Evolutionary conservation across 2,329 filamentous ascomycete genomes (phyloP), one percentile per base, ranked within the genome.

Genomic region (Aureobasidium sp.): DNA sequence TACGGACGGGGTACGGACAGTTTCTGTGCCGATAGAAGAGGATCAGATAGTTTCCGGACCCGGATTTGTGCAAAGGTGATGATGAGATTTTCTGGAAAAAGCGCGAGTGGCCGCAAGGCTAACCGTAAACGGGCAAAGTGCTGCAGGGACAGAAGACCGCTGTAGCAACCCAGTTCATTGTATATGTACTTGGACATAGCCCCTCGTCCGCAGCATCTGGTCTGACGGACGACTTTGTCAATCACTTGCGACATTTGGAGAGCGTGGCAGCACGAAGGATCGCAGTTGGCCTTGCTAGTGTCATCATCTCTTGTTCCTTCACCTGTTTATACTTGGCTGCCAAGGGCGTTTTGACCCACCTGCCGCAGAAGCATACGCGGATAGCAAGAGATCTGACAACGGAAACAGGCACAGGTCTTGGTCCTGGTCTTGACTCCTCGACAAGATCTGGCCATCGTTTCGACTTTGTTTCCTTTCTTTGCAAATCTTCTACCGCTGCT

Each of bases 81-180:
- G 47, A 51, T 51, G 33, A 31, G 50, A 53, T 62, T 62, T 62
- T 62, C 59, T 62, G 36, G 59, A 62, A 62, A 33, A 62, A 33
- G 42, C 59, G 45, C 59, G 59, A 61, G 31, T n/a, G 23, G n/a
- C 58, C 59, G 59, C 59, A 62, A 53, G 59, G 36, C 59, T 53
- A 62, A 43, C 59, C 59, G 38, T n/a, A 62, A 51, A 10, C 47
- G 59, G 54, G n/a, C 20, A 51, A 20, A 15, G 25, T 42, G 20
- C 47, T 53, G 59, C 59, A 62, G 59, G 59, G 59, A 62, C 59
- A 62, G 53, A 53, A 62, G 59, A 47, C 59, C 59, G 59, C 59
- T 62, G 59, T 53, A 62, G 59, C 59, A 62, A 62, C 45, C 33
- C 47, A 53, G 15, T 62, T 23, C 15, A 31, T 51, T 62, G 59